Conservation (phyloP, 2,329 filamentous ascomycete species). For the Aspergillus sergii region DNA sequence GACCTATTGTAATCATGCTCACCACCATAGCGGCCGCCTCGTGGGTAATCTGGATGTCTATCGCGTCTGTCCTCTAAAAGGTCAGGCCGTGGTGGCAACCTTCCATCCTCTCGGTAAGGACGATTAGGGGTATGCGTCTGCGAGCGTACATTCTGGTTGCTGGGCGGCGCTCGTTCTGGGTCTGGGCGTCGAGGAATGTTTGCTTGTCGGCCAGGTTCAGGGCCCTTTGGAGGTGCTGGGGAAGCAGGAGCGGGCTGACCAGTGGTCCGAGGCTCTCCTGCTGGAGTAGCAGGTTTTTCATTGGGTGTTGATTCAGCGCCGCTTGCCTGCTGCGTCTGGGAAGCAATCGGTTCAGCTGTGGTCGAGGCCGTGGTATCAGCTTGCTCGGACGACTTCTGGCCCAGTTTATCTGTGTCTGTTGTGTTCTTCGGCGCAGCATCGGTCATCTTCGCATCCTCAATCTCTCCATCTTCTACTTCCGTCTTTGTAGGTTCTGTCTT, state of each 20-base stretch:
- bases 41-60: constrained; percentile 40
- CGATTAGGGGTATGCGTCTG: constrained; percentile 42
- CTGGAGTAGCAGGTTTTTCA: constrained; percentile 13
- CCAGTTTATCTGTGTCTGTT: constrained; percentile 11
- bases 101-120: constrained; percentile 39
- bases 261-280: constrained; percentile 17
- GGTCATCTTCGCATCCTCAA: constrained; percentile 49
- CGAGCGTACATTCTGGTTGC: constrained; percentile 30
- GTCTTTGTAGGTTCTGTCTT: constrained; percentile 31
- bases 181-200: constrained; percentile 45
- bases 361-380: constrained; percentile 10
- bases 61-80: constrained; percentile 43
- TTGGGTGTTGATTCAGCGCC: constrained; percentile 13
- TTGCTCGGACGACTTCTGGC: constrained; percentile 21
- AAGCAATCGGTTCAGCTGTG: constrained; percentile 10
- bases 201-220: constrained; percentile 31
- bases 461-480: constrained; percentile 50
- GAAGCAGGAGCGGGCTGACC: constrained; percentile 17
- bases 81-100: constrained; percentile 43
- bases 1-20: constrained; percentile 40
- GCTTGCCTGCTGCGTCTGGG: constrained; percentile 9
- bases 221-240: constrained; percentile 27
- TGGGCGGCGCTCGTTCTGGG: constrained; percentile 32
- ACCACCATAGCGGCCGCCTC: constrained; percentile 38
- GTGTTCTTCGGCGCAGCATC: constrained; percentile 30